Percentiles rank a stretch among this genome's conserved stretches.
Evolutionary conservation across 805 yeast species (phyloP).

Genomic region (Saccharomycopsis guyanensis): DNA sequence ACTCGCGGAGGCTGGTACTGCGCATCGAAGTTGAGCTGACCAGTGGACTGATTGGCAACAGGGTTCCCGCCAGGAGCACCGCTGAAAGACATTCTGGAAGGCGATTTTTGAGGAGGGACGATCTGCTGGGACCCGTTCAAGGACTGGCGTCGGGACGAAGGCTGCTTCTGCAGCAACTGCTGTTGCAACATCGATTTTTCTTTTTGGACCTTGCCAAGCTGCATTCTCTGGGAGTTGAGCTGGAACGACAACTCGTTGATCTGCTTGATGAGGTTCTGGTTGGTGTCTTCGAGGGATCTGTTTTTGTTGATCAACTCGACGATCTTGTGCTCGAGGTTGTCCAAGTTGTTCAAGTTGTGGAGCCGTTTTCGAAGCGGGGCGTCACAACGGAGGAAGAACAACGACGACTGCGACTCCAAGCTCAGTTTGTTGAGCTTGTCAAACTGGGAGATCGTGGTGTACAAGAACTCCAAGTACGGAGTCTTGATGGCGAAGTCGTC

Average conservation of each 20-base stretch:
- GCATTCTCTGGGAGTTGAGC: conserved; percentile 14
- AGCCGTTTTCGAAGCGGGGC: conserved; percentile 24
- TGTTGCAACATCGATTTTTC: conserved; percentile 23
- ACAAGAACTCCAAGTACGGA: conserved; percentile 83
- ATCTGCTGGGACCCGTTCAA: conserved; percentile 22
- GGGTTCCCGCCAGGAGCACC: neutral
- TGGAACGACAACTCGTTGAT: conserved; percentile 21
- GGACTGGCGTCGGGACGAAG: conserved; percentile 12
- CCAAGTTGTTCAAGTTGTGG: neutral
- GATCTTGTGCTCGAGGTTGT: conserved; percentile 4
- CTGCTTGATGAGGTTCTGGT: conserved; percentile 17
- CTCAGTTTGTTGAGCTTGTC: conserved; percentile 29
- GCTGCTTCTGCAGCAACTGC: conserved; percentile 25
- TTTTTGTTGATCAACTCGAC: conserved; percentile 10
- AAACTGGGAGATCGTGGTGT: conserved; percentile 66
- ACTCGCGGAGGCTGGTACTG: conserved; percentile 6
- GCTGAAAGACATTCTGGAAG: neutral
- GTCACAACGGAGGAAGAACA: conserved; percentile 28
- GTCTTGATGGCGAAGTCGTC: conserved; percentile 82
- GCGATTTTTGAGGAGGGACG: conserved; percentile 12
- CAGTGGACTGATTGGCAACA: conserved; percentile 3
- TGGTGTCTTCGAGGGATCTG: conserved; percentile 18
- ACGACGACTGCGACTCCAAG: conserved; percentile 27
- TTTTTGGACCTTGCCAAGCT: neutral
- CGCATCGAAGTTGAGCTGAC: conserved; percentile 22